Base-by-base conservation (phyloP, 352 stramenopile species). In the Pythium monospermum region DNA sequence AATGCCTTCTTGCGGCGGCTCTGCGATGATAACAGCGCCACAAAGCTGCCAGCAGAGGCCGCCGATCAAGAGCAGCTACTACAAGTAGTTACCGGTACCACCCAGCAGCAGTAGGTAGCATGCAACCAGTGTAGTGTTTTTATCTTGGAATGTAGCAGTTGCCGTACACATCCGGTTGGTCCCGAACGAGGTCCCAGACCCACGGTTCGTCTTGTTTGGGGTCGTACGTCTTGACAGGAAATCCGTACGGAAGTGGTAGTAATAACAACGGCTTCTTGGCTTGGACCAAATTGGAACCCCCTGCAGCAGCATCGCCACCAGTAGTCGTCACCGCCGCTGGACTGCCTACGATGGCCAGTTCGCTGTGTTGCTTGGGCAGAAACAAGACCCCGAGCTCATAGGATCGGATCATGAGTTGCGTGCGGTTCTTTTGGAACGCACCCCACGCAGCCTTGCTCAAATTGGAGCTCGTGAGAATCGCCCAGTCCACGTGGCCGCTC, bases 401-500 rank as follows among this genome's bases (percentile, higher is more conserved):
- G 1, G 80, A 91, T 18, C 83, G 71, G 45, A 93, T 83, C 76
- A 90, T 87, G 39, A 93, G 68, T 44, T 93, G 83, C 7, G 74
- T 69, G 31, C 73, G 66, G 56, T 79, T 80, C 45, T 86, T 91
- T 61, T 93, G 79, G n/a, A 78, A 46, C 0, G 70, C 32, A 0
- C 83, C 83, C 83, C 83, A 93, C 19, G 83, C 83, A 3, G 80
- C 83, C 56, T 91, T 90, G 68, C 83, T 93, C 33, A 91, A 60
- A 41, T 93, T 93, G 4, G 79, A 73, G 55, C 83, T 93, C 2
- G 80, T 87, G n/a, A 93, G 50, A 10, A 93, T 71, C 18, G 77
- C 83, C 66, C 71, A 91, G 57, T 90, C 80, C 8, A 91, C 27
- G 2, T 53, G 49, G 1, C 76, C 71, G 15, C 40, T 48, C 39